Base-by-base conservation (phyloP, 2,329 filamentous ascomycete species). In the Claviceps africana region DNA sequence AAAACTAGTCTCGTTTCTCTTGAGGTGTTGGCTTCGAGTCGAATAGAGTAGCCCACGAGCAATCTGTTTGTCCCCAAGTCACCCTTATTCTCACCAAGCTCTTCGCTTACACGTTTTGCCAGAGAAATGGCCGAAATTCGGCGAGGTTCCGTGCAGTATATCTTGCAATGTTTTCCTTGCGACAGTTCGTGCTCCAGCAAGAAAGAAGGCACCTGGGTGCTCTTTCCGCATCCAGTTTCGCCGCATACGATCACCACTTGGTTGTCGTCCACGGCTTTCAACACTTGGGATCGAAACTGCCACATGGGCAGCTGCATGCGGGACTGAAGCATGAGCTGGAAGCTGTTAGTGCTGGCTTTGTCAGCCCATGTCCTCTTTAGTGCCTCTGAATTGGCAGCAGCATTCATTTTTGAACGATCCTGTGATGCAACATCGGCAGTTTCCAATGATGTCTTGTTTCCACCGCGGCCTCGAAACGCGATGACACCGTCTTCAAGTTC, bases 211-310 rank as follows among this genome's bases (percentile, higher is more conserved):
- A 96, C 85, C 62, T 98, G 93, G 0, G 93, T 98, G 67, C 89
- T 96, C 72, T 98, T 98, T 57, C 93, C 93, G 65, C 86, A 96
- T 59, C 93, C 93, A 2, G 93, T 98, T 69, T 98, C 93, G 64
- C 93, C 93, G 64, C 91, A 97, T 31, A 98, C 80, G 54, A 98
- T 96, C 10, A 93, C 83, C 10, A 95, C 85, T 61, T 93, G 90
- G 57, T 95, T 79, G 22, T 78, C 74, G 47, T 88, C 83, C 31
- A 98, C 83, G 2, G 86, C 79, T 28, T 80, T 74, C 13, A 97
- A 71, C 8, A 96, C 88, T 48, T 88, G 78, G 13, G 86, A 72
- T 58, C 83, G 84, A 65, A 93, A 96, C 13, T 79, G 76, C 79
- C 86, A 96, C 73, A 98, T 95, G 0, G 93, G 93, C 19, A 98